These are phyloP conservation scores for Zizania latifolia DNA, from an alignment of 176 grass and related monocot species.

Conservation along the genomic window DNA sequence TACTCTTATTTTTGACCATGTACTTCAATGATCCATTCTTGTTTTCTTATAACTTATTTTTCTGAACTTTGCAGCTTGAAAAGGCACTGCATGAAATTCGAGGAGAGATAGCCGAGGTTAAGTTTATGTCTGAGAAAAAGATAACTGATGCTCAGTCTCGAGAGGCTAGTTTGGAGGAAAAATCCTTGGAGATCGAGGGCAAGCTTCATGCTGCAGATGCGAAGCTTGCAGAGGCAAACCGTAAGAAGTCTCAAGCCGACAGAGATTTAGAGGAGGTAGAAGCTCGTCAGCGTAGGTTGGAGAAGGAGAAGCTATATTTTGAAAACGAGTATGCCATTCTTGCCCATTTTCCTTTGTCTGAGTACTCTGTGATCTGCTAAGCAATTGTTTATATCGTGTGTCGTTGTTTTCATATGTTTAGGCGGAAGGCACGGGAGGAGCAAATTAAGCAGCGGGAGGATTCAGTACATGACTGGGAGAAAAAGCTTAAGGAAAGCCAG, in stretches of 20 bases:
- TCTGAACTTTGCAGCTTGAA: slow-evolving; percentile 67
- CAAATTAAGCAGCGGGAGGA: slow-evolving; percentile 70
- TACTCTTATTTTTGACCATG: background rate
- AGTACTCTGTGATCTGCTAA: background rate
- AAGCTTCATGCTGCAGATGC: slow-evolving; percentile 88
- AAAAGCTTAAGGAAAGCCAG: slow-evolving; percentile 86
- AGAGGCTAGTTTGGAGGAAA: slow-evolving; percentile 76
- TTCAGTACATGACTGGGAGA: slow-evolving; percentile 67
- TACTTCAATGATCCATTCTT: background rate
- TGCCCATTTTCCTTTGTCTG: background rate
- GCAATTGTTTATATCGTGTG: background rate
- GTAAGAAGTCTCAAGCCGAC: slow-evolving; percentile 80
- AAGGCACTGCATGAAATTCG: slow-evolving; percentile 72
- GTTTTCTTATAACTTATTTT: slow-evolving; percentile 25
- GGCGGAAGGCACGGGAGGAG: slow-evolving; percentile 63
- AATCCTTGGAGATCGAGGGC: slow-evolving; percentile 74
- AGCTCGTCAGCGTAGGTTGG: slow-evolving; percentile 69
- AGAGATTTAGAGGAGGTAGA: slow-evolving; percentile 74
- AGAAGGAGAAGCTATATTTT: slow-evolving; percentile 84
- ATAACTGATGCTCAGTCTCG: slow-evolving; percentile 66
- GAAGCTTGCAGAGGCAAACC: slow-evolving; percentile 90
- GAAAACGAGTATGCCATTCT: slow-evolving; percentile 52
- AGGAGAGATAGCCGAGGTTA: slow-evolving; percentile 72
- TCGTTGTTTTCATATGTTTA: slow-evolving; percentile 24
- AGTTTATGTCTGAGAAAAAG: slow-evolving; percentile 79